Percentiles rank a stretch among this genome's conserved stretches.
phyloP scores from a whole-genome alignment of 169 alveolate genomes.

The Eimeria acervulina region DNA sequence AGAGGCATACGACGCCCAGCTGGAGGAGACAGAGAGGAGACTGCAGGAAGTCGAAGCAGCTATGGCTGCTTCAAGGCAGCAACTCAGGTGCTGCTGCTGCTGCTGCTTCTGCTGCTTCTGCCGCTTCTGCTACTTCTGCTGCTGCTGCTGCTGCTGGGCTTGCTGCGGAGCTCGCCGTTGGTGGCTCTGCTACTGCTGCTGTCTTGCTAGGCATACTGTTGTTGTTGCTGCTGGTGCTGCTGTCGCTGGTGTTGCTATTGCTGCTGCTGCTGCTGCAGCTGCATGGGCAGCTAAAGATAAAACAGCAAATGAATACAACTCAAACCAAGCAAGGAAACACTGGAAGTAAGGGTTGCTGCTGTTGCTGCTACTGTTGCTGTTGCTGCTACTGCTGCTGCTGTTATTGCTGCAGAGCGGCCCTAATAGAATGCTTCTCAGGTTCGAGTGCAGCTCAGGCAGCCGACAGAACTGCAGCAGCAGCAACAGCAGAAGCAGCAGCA shows the following conservation, averaged over 20 bases:
- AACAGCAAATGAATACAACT: too few relatives aligned
- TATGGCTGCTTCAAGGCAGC: background rate
- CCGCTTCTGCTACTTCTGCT: background rate
- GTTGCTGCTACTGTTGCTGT: background rate
- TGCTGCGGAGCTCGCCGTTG: too few relatives aligned
- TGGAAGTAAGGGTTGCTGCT: background rate
- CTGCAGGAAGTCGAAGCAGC: conserved; percentile 29
- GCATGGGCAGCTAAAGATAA: background rate
- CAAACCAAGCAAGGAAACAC: too few relatives aligned
- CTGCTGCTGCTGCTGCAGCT: background rate
- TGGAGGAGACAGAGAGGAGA: background rate
- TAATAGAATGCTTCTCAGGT: background rate
- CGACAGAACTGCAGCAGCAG: background rate
- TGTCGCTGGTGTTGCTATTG: background rate
- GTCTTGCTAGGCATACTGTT: background rate
- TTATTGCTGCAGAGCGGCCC: background rate
- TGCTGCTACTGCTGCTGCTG: background rate
- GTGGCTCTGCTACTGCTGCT: too few relatives aligned
- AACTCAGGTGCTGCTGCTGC: background rate
- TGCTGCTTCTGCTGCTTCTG: background rate
- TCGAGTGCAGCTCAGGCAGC: background rate
- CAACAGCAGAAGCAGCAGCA: too few relatives aligned
- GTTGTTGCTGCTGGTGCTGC: background rate
- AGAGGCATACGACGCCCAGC: conserved; percentile 4
- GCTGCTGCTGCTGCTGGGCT: background rate